A percentile compares a stretch with the other conserved stretches of the same genome.
Evolutionary conservation across 352 stramenopile species (phyloP).

Genomic region (Elongisporangium prolatum): DNA sequence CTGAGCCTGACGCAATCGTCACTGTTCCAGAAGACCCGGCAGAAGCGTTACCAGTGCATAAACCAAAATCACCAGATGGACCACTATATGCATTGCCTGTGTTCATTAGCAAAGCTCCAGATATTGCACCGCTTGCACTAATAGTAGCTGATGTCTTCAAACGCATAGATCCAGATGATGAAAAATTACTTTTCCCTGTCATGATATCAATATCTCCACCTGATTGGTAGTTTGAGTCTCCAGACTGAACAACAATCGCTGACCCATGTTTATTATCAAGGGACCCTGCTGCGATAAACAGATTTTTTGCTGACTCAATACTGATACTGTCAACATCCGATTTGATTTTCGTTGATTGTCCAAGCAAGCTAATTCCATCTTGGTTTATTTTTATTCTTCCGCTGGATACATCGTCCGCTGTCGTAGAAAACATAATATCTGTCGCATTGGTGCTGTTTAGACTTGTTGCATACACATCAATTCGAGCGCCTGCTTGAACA

Average conservation of each 20-base stretch:
- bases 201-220: slow-evolving; percentile 33
- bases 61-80: slow-evolving; percentile 14
- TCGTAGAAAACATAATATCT: slow-evolving; percentile 35
- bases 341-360: slow-evolving; percentile 25
- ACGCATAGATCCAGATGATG: slow-evolving; percentile 18
- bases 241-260: slow-evolving; percentile 22
- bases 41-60: slow-evolving; percentile 11
- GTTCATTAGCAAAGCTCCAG: slow-evolving; percentile 15
- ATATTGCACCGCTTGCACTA: slow-evolving; percentile 10
- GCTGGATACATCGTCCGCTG: slow-evolving; percentile 12
- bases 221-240: slow-evolving; percentile 24
- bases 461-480: slow-evolving; percentile 28
- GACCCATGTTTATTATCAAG: slow-evolving; percentile 38
- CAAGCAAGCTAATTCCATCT: slow-evolving; percentile 27
- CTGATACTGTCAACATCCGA: slow-evolving; percentile 37
- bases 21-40: slow-evolving; percentile 16
- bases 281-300: slow-evolving; percentile 22
- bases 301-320: slow-evolving; percentile 24
- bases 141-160: slow-evolving; percentile 16
- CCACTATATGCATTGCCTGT: slow-evolving; percentile 14
- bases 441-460: slow-evolving; percentile 14
- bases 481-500: slow-evolving; percentile 18
- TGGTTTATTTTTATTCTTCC: slow-evolving; percentile 35
- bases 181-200: slow-evolving; percentile 29
- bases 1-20: slow-evolving; percentile 10